Evolutionary conservation across 106 monocot species (phyloP).

Genomic region (Xerophyta viscosa): DNA sequence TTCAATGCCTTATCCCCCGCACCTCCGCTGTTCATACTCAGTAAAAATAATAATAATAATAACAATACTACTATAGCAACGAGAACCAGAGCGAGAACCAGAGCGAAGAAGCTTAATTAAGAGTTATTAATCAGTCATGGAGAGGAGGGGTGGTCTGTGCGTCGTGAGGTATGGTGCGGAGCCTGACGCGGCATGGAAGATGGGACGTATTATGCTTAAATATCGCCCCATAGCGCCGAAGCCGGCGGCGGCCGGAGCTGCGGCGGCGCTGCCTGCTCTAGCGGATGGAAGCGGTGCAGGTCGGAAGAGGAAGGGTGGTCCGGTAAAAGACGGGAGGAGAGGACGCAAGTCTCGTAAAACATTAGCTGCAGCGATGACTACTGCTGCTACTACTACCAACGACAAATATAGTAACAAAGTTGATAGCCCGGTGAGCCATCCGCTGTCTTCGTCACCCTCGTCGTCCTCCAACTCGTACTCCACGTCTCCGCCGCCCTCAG

Average conservation of each 20-base stretch:
- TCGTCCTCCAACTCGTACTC: conserved; percentile 12
- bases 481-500: neutral
- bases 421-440: neutral
- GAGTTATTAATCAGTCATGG: too few species aligned
- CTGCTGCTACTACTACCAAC: neutral
- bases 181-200: conserved; percentile 43
- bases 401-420: neutral
- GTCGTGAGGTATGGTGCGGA: conserved; percentile 24
- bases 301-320: neutral
- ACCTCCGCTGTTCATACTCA: too few species aligned
- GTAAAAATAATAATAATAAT: too few species aligned
- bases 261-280: neutral
- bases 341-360: conserved; percentile 18
- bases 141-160: conserved; percentile 36
- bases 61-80: too few species aligned
- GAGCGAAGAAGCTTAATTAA: too few species aligned
- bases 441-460: neutral
- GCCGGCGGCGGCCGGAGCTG: conserved; percentile 18
- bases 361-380: neutral
- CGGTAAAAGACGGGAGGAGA: conserved; percentile 4
- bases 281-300: neutral
- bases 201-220: conserved; percentile 58
- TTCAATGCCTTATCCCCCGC: too few species aligned
- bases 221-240: conserved; percentile 88
- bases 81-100: too few species aligned